A percentile compares a stretch with the other conserved stretches of the same genome.
These are phyloP conservation scores for Lentinus polychrous DNA, from an alignment of 1,284 basidiomycete species.

Conservation along the genomic window DNA sequence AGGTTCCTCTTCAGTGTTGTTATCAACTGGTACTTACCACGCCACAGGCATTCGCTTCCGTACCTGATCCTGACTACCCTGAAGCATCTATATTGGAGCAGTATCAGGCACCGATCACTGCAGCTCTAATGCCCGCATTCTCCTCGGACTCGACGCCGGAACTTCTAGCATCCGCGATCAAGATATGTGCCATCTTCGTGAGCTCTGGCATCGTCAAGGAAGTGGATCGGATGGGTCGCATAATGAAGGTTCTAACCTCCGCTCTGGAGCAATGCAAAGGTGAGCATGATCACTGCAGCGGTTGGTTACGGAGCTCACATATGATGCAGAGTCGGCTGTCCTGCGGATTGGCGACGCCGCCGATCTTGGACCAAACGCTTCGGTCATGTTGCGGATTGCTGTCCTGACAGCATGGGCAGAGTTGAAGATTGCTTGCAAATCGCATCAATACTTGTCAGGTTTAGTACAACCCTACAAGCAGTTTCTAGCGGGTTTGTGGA, in stretches of 20 bases:
- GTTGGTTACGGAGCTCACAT: background rate
- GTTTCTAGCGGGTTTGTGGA: slow-evolving; percentile 81
- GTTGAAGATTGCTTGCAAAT: slow-evolving; percentile 73
- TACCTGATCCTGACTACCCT: slow-evolving; percentile 91
- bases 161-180: slow-evolving; percentile 86
- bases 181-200: slow-evolving; percentile 93
- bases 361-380: slow-evolving; percentile 88
- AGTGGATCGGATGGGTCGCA: slow-evolving; percentile 86
- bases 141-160: slow-evolving; percentile 93
- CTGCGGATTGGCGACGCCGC: slow-evolving; percentile 83
- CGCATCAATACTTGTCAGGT: slow-evolving; percentile 72
- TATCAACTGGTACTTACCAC: background rate
- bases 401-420: slow-evolving; percentile 96
- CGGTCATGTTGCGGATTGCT: slow-evolving; percentile 91
- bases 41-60: slow-evolving; percentile 72
- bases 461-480: slow-evolving; percentile 82
- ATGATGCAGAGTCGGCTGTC: slow-evolving; percentile 66
- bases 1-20: slow-evolving; percentile 11
- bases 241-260: slow-evolving; percentile 82
- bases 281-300: slow-evolving; percentile 15
- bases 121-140: slow-evolving; percentile 97
- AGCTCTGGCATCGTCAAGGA: slow-evolving; percentile 95
- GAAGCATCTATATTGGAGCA: slow-evolving; percentile 92
- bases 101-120: slow-evolving; percentile 96
- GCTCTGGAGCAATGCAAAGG: slow-evolving; percentile 91